Conservation (phyloP, 371 early-diverging fungal species). For the Mortierella sp. region DNA sequence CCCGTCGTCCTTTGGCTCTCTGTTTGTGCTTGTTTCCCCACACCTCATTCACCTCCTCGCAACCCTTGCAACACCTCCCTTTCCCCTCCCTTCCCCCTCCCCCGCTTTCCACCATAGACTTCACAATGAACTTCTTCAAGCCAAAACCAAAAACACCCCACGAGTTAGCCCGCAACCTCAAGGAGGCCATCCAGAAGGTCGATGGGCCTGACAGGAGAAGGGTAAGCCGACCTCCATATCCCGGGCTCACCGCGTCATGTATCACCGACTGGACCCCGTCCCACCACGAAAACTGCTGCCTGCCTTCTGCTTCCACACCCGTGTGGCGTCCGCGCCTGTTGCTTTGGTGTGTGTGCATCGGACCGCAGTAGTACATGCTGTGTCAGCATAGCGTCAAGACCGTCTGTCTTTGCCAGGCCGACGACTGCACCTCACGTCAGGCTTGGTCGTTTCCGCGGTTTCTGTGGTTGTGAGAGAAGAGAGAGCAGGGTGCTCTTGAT, state of each 20-base stretch:
- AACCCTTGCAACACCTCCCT: constrained; percentile 13
- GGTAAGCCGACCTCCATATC: no score
- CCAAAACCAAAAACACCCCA: constrained; percentile 86
- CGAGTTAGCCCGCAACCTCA: constrained; percentile 87
- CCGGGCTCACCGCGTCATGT: neutral
- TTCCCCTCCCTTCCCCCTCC: neutral
- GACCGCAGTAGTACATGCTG: no score
- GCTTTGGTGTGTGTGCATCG: no score
- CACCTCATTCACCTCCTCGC: constrained; percentile 10
- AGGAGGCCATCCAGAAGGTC: constrained; percentile 81
- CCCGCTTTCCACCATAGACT: neutral
- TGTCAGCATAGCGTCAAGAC: no score
- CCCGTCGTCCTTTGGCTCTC: neutral
- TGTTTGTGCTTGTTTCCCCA: constrained; percentile 17
- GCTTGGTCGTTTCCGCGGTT: neutral
- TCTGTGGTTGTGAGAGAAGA: neutral
- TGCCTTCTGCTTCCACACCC: no score
- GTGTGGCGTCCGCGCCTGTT: no score
- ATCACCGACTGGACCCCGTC: neutral
- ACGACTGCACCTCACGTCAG: no score
- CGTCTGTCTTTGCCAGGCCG: no score
- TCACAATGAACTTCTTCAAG: constrained; percentile 89
- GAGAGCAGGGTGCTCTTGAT: no score
- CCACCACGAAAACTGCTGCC: no score
- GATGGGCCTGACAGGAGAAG: constrained; percentile 74